Base-by-base conservation (phyloP, 495 filamentous ascomycete species). In the Penicillium goetzii region DNA sequence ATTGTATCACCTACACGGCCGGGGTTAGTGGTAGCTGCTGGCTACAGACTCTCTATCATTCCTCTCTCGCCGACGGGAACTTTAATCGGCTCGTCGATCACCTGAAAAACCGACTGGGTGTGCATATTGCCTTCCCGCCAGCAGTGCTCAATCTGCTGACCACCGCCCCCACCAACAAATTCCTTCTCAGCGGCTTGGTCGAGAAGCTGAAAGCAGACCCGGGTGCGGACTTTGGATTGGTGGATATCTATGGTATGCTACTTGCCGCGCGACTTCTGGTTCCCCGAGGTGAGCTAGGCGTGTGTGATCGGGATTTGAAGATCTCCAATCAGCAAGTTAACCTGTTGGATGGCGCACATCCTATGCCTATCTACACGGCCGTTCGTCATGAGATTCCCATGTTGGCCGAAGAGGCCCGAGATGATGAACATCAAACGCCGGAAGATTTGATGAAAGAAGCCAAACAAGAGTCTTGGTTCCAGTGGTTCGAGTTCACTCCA, bases 401-500 rank as follows among this genome's bases (percentile, higher is more conserved):
- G 14, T 64, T 78, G 14, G 68, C 75, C 1, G 72, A 84, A 36
- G 75, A 80, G 19, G 66, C 76, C 0, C 64, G 65, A 28, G 56
- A 58, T 7, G 36, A 70, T 33, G 51, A 60, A 38, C 59, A 78
- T n/a, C 76, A 68, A 4, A 79, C 71, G 17, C 78, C 77, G 25
- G 82, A 85, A 36, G 77, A 81, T 25, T 65, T 73, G 2, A 89
- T 90, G 66, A 84, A 84, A 58, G 83, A 86, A 55, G 88, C 92
- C 3, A 87, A 85, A 66, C 83, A 82, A 56, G 87, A 95, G 71
- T 83, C 91, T 3, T 99, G 93, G 91, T 99, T 99, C 66, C 94
- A 99, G 68, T 99, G 95, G 95, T 98, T 97, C 66, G 95, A 99
- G 65, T 87, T 93, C 60, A 96, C 92, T 0, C 95, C 95, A 0